Conservation (phyloP, 768 basidiomycete species). For the Epithele typhae region DNA sequence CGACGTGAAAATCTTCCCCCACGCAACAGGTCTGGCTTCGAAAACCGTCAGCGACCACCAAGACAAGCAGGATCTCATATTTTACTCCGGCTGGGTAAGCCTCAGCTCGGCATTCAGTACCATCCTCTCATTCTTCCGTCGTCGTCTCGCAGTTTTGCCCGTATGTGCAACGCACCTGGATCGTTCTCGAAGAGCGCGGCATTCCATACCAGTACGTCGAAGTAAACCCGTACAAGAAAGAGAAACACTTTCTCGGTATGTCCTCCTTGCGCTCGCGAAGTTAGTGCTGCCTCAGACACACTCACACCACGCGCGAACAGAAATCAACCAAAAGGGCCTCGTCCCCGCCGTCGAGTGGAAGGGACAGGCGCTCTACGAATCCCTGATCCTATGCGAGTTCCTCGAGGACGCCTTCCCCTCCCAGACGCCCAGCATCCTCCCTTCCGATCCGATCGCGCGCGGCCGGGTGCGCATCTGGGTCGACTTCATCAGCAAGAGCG, state of each 20-base stretch:
- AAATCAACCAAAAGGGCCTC: slow-evolving; percentile 66
- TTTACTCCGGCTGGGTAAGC: slow-evolving; percentile 58
- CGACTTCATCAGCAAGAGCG: too few relatives aligned
- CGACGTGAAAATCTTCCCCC: slow-evolving; percentile 50
- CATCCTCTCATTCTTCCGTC: too few relatives aligned
- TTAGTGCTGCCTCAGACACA: too few relatives aligned
- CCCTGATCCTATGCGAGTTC: slow-evolving; percentile 59
- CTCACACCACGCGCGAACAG: slow-evolving; percentile 23
- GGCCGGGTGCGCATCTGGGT: slow-evolving; percentile 48
- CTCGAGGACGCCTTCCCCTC: slow-evolving; percentile 56
- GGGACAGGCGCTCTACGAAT: slow-evolving; percentile 57
- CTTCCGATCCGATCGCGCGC: slow-evolving; percentile 46
- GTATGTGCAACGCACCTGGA: slow-evolving; percentile 60
- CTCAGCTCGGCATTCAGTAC: too few relatives aligned
- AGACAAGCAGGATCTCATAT: slow-evolving; percentile 48
- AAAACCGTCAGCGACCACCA: slow-evolving; percentile 49
- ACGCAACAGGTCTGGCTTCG: slow-evolving; percentile 53
- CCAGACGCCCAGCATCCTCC: slow-evolving; percentile 44
- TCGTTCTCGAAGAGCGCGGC: slow-evolving; percentile 59
- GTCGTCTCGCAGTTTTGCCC: slow-evolving; percentile 48
- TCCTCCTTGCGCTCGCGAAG: background rate
- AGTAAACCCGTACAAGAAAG: slow-evolving; percentile 69
- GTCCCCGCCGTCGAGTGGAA: slow-evolving; percentile 56
- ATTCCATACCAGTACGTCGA: slow-evolving; percentile 68
- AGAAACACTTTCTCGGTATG: slow-evolving; percentile 49